Evolutionary conservation across 225 moss, liverwort and hornwort genomes (phyloP).

Genomic region (Antitrichia curtipendula): DNA sequence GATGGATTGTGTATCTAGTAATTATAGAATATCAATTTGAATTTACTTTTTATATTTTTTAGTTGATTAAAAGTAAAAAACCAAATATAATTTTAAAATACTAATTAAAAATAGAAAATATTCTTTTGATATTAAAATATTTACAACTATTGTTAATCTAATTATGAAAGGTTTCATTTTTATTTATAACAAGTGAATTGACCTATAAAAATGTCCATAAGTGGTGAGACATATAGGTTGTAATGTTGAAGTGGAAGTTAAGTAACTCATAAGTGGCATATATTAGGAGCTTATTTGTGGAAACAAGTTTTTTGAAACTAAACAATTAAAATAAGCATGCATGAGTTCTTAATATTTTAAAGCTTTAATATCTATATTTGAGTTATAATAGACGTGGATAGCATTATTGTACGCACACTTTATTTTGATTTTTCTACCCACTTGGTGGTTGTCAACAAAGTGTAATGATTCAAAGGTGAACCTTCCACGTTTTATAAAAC

Average conservation of each 20-base stretch:
- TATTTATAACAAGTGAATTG: background rate
- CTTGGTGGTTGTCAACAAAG: background rate
- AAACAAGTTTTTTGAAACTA: background rate
- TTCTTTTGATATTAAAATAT: no score
- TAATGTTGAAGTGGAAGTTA: background rate
- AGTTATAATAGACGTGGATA: background rate
- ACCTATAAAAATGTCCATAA: background rate
- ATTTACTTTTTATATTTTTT: no score
- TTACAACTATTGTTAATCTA: background rate
- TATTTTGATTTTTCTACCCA: background rate
- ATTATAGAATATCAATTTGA: background rate
- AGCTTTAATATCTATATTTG: background rate
- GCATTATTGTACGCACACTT: background rate
- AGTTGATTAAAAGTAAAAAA: background rate
- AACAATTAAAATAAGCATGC: background rate
- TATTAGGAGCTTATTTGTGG: background rate
- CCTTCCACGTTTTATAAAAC: accelerated
- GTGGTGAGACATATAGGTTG: background rate
- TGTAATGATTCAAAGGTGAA: background rate
- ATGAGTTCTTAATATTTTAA: background rate
- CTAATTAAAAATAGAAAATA: background rate
- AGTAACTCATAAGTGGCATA: background rate
- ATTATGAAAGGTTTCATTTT: background rate
- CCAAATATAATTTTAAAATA: background rate
- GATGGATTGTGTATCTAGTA: background rate